phyloP scores from a whole-genome alignment of 2,329 filamentous ascomycete species.

The Sclerotinia trifoliorum region DNA sequence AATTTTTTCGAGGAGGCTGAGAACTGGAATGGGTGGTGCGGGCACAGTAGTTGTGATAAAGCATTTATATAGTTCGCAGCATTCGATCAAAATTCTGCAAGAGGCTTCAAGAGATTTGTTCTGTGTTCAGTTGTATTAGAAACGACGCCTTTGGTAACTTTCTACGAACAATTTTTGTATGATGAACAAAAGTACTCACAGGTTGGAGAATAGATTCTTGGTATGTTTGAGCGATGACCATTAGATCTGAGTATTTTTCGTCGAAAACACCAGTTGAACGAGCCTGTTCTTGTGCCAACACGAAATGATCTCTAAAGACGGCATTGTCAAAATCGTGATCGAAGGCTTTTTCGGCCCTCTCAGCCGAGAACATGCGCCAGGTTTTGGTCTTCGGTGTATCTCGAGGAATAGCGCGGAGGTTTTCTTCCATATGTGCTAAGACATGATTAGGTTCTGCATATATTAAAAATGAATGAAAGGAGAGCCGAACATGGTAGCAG shows the following conservation, averaged over 20 bases:
- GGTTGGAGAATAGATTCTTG: conserved; percentile 19
- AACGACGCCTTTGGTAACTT: not conserved
- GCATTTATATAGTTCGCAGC: conserved; percentile 28
- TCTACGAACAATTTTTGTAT: not conserved
- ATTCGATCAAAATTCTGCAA: conserved; percentile 23
- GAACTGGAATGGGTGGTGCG: conserved; percentile 16
- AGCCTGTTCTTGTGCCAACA: conserved; percentile 19
- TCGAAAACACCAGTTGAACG: conserved; percentile 15
- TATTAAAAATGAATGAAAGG: not conserved
- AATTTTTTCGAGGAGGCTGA: conserved; percentile 24
- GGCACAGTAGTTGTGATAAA: conserved; percentile 19
- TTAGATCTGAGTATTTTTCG: conserved; percentile 15
- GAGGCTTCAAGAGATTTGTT: conserved; percentile 26
- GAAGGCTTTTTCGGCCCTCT: conserved; percentile 1
- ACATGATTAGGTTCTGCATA: not conserved
- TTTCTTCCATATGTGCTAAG: conserved; percentile 27
- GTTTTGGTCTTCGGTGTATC: conserved; percentile 20
- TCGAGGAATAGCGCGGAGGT: conserved; percentile 18
- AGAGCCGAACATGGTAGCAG: conserved; percentile 24
- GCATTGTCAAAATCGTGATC: conserved; percentile 20
- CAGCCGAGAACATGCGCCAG: conserved; percentile 24
- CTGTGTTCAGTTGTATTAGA: conserved; percentile 4
- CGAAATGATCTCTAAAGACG: conserved; percentile 21
- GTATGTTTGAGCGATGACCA: conserved; percentile 17
- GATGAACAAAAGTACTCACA: conserved; percentile 13